phyloP scores from a whole-genome alignment of 371 early-diverging fungal genomes.

The Syncephalastrum racemosum region DNA sequence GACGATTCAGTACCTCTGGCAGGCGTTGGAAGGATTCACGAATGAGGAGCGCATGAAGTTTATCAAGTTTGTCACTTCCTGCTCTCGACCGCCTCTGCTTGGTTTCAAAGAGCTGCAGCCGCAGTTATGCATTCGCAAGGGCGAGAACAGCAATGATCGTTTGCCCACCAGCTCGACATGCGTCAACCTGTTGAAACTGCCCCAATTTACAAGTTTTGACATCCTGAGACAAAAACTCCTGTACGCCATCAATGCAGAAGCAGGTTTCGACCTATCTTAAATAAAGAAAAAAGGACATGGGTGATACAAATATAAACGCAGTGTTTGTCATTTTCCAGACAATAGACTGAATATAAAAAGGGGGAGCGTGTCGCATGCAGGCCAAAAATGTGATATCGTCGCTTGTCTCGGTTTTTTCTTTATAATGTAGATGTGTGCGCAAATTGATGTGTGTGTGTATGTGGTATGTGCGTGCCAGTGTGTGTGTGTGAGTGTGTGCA shows the following conservation, averaged over 20 bases:
- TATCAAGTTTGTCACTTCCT: conserved; percentile 90
- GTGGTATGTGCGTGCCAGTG: conserved; percentile 1
- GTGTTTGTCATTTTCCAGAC: background rate
- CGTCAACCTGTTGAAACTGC: conserved; percentile 92
- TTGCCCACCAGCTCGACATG: conserved; percentile 91
- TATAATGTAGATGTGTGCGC: background rate
- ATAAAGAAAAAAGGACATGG: conserved; percentile 7
- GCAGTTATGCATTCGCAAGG: conserved; percentile 72
- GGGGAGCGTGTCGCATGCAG: too few relatives aligned
- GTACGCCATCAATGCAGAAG: conserved; percentile 85
- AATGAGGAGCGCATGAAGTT: conserved; percentile 71
- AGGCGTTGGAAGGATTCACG: conserved; percentile 62
- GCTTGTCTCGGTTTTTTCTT: too few relatives aligned
- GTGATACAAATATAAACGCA: conserved; percentile 1
- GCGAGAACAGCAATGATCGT: conserved; percentile 59
- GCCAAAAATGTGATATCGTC: too few relatives aligned
- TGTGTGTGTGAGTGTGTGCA: conserved; percentile 8
- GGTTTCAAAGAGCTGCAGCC: conserved; percentile 88
- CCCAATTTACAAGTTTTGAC: conserved; percentile 65
- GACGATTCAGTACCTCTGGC: conserved; percentile 84
- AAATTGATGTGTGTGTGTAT: conserved; percentile 1
- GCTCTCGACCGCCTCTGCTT: conserved; percentile 87
- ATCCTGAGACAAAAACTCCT: conserved; percentile 72
- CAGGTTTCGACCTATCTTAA: conserved; percentile 89
- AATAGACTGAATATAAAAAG: background rate